These are phyloP conservation scores for Penicillium crystallinum DNA, from an alignment of 495 filamentous ascomycete species.

Conservation along the genomic window DNA sequence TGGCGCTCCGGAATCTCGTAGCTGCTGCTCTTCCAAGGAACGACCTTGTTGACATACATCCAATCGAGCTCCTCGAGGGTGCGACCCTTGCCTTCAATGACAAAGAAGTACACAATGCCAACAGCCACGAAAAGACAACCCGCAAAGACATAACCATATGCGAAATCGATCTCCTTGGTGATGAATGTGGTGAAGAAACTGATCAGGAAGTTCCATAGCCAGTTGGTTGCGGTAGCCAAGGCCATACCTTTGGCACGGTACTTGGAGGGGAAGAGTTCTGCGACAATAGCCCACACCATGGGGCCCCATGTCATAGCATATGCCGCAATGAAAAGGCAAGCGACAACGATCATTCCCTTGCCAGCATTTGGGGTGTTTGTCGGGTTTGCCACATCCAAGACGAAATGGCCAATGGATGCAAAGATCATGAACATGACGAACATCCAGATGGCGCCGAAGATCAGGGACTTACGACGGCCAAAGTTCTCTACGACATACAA, in stretches of 20 bases:
- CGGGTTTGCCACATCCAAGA: slow-evolving; percentile 51
- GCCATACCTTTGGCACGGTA: slow-evolving; percentile 72
- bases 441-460: slow-evolving; percentile 63
- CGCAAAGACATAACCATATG: slow-evolving; percentile 74
- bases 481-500: slow-evolving; percentile 67
- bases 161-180: slow-evolving; percentile 58
- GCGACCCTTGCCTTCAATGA: slow-evolving; percentile 59
- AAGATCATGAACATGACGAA: slow-evolving; percentile 68
- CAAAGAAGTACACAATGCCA: slow-evolving; percentile 64
- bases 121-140: slow-evolving; percentile 57
- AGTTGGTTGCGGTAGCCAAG: slow-evolving; percentile 71
- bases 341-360: slow-evolving; percentile 69
- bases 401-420: slow-evolving; percentile 61
- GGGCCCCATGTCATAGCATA: slow-evolving; percentile 71
- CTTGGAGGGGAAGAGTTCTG: slow-evolving; percentile 72
- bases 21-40: slow-evolving; percentile 54
- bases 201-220: slow-evolving; percentile 83
- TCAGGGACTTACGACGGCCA: slow-evolving; percentile 63
- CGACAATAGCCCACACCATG: slow-evolving; percentile 71
- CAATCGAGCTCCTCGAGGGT: slow-evolving; percentile 73
- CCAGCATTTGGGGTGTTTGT: slow-evolving; percentile 56
- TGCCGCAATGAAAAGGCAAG: slow-evolving; percentile 56
- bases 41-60: slow-evolving; percentile 66
- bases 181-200: slow-evolving; percentile 75
- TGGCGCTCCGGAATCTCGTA: slow-evolving; percentile 31